Evolutionary conservation across 1,139 yeast genomes (phyloP).

Genomic region (Geotrichum klebahnii): DNA sequence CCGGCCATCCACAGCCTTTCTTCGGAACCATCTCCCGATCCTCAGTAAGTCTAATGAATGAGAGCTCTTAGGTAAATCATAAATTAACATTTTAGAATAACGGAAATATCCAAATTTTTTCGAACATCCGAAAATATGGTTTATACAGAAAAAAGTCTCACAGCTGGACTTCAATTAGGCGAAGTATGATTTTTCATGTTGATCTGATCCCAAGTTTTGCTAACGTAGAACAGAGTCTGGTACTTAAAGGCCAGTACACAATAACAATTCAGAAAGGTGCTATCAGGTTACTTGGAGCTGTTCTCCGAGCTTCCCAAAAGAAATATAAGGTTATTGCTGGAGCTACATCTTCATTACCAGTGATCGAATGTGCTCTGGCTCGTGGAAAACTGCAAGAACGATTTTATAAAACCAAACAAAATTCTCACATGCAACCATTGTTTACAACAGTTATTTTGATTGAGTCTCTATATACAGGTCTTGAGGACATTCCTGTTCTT

Average conservation of each 20-base stretch:
- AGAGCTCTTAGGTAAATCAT: background rate
- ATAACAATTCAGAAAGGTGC: conserved; percentile 59
- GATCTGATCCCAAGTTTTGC: background rate
- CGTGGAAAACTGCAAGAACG: conserved; percentile 34
- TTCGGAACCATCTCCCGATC: background rate
- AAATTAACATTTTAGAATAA: background rate
- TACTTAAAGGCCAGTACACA: conserved; percentile 57
- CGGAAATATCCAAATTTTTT: conserved; percentile 2
- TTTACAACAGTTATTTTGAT: conserved; percentile 48
- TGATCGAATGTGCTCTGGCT: conserved; percentile 50
- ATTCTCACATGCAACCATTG: conserved; percentile 18
- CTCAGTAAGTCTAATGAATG: conserved; percentile 1
- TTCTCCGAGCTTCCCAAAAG: conserved; percentile 34
- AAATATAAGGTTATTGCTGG: conserved; percentile 44
- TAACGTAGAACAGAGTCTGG: conserved; percentile 32
- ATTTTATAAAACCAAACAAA: conserved; percentile 26
- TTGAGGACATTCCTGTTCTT: conserved; percentile 47
- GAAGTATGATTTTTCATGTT: conserved; percentile 11
- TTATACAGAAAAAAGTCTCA: conserved; percentile 1
- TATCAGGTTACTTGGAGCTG: conserved; percentile 50
- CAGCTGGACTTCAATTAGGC: conserved; percentile 16
- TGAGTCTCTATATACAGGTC: conserved; percentile 42
- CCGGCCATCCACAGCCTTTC: background rate
- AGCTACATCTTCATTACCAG: conserved; percentile 51
- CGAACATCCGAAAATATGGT: conserved; percentile 9